phyloP scores from a whole-genome alignment of 805 yeast species.

The Monosporozyma servazzii region DNA sequence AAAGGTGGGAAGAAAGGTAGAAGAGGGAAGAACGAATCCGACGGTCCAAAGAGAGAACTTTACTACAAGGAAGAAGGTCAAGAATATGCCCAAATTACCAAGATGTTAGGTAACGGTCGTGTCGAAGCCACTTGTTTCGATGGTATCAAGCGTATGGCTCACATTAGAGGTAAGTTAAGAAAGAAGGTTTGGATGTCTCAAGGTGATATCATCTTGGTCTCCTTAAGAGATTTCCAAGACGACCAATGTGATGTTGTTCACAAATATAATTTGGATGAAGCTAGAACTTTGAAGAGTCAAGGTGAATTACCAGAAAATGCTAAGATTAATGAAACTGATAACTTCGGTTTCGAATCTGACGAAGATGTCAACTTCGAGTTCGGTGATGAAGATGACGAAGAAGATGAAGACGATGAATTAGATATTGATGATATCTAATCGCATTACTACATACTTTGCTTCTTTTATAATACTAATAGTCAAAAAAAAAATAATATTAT shows the following conservation, averaged over 20 bases:
- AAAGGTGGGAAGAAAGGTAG: slow-evolving; percentile 85
- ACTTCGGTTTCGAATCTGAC: slow-evolving; percentile 92
- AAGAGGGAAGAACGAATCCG: slow-evolving; percentile 95
- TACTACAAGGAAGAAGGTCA: slow-evolving; percentile 90
- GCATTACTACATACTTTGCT: too few species aligned
- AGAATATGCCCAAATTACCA: slow-evolving; percentile 96
- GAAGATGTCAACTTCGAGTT: slow-evolving; percentile 98
- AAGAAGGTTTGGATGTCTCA: slow-evolving; percentile 99
- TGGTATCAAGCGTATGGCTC: slow-evolving; percentile 89
- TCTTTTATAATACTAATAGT: too few species aligned
- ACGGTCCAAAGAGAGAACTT: slow-evolving; percentile 88
- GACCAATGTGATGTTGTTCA: slow-evolving; percentile 97
- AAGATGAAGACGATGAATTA: slow-evolving; percentile 50
- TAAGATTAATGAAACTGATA: slow-evolving; percentile 94
- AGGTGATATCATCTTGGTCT: slow-evolving; percentile 93
- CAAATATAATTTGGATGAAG: slow-evolving; percentile 95
- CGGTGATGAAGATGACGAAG: slow-evolving; percentile 78
- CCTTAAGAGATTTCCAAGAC: slow-evolving; percentile 97
- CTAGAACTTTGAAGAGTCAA: slow-evolving; percentile 86
- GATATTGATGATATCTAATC: slow-evolving; percentile 89
- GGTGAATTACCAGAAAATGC: slow-evolving; percentile 98
- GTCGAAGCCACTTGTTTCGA: slow-evolving; percentile 93
- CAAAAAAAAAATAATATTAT: too few species aligned
- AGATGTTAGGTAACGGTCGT: slow-evolving; percentile 98
- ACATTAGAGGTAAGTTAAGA: slow-evolving; percentile 97